Percentiles rank a stretch among this genome's conserved stretches.
phyloP scores from a whole-genome alignment of 2,329 filamentous ascomycete species.

The Hyphodiscus sp. region DNA sequence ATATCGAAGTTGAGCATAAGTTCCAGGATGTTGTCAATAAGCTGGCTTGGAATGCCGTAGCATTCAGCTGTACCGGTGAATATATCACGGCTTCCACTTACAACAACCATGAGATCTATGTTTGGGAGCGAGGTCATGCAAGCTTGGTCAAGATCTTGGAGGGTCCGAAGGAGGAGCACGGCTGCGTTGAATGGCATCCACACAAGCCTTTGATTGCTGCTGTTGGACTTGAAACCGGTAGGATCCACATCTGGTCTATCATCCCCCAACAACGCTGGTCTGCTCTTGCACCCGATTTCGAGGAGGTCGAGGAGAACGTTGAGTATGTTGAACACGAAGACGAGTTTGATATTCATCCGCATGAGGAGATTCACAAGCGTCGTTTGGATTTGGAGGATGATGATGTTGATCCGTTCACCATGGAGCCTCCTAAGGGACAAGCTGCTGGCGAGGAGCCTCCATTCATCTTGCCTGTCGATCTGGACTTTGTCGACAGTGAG shows the following conservation, averaged over 20 bases:
- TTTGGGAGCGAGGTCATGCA: slow-evolving; percentile 92
- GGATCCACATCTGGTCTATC: slow-evolving; percentile 94
- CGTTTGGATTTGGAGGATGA: slow-evolving; percentile 89
- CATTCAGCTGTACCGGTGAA: slow-evolving; percentile 88
- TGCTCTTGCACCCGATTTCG: slow-evolving; percentile 91
- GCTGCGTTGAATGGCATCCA: slow-evolving; percentile 96
- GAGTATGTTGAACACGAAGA: slow-evolving; percentile 95
- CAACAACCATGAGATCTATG: slow-evolving; percentile 98
- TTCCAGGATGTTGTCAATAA: slow-evolving; percentile 97
- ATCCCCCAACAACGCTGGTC: slow-evolving; percentile 96
- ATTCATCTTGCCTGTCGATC: slow-evolving; percentile 91
- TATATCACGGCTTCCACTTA: slow-evolving; percentile 95
- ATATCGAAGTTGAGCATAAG: slow-evolving; percentile 90
- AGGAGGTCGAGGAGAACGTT: slow-evolving; percentile 95
- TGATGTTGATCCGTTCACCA: slow-evolving; percentile 80
- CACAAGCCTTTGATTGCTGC: slow-evolving; percentile 80
- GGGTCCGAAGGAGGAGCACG: slow-evolving; percentile 92
- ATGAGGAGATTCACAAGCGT: slow-evolving; percentile 89
- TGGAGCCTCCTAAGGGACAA: slow-evolving; percentile 59
- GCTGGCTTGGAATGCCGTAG: slow-evolving; percentile 93
- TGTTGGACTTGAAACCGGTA: slow-evolving; percentile 85
- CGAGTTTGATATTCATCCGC: slow-evolving; percentile 95
- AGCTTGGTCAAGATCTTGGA: slow-evolving; percentile 96
- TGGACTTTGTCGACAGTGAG: slow-evolving; percentile 88
- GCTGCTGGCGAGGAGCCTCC: slow-evolving; percentile 47